Base-by-base conservation (phyloP, 2,329 filamentous ascomycete species). In the Beauveria sp. region DNA sequence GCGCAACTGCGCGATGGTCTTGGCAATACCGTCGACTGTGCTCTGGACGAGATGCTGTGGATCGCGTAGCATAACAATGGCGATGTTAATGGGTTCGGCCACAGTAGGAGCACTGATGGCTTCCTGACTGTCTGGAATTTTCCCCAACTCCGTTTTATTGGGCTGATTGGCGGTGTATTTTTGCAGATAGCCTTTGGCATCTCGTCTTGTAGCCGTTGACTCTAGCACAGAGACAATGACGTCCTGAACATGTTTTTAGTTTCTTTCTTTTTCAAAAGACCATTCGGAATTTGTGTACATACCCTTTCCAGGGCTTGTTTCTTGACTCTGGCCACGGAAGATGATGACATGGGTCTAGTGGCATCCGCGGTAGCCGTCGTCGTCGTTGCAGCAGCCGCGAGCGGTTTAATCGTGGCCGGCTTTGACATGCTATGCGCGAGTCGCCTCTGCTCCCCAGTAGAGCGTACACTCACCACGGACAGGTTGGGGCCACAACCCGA, bases 101-200 rank as follows among this genome's bases (percentile, higher is more conserved):
- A 66, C 40, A 34, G 61, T 55, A 20, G 55, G n/a, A 20, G 22
- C 34, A 14, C 59, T 14, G 18, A 71, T 20, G 4, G 43, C 26
- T 5, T 34, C 30, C 26, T 57, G 34, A 12, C 14, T n/a, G 42
- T 52, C 24, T 24, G 63, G 52, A 53, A 61, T 61, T 66, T 69
- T 63, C 60, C 59, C 60, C 64, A 65, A 68, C 61, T 53, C 47
- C 66, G 34, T 16, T 69, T 65, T 63, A 70, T 67, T 63, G 56
- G 66, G 47, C 24, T 68, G 66, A 54, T 72, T 72, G 67, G 66
- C 69, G 65, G 67, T 87, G 72, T 97, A 96, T 64, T 91, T 93
- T 67, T 95, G 89, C 18, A 99, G 81, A 71, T 97, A 99, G 43
- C 90, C 87, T 74, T 90, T 93, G 53, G 93, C 92, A 77, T 99